phyloP scores from a whole-genome alignment of 1,284 basidiomycete species.

The Cutaneotrichosporon mucoides region DNA sequence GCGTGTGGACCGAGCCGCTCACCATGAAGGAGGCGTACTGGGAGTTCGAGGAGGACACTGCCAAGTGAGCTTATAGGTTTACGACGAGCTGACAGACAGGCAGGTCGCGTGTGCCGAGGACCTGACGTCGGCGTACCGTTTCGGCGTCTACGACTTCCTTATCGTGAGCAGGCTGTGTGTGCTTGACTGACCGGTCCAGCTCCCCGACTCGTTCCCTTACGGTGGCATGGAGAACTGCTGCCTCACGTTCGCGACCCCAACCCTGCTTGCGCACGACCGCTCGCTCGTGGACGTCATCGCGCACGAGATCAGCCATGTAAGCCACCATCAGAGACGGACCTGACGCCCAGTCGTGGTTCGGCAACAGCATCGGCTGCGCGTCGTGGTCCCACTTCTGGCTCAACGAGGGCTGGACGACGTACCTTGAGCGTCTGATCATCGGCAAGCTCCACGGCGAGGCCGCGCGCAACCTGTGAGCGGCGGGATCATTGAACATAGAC shows the following conservation, averaged over 20 bases:
- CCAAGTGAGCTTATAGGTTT: slow-evolving; percentile 54
- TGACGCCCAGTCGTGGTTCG: slow-evolving; percentile 69
- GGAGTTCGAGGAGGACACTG: slow-evolving; percentile 83
- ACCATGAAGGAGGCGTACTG: slow-evolving; percentile 72
- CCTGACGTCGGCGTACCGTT: slow-evolving; percentile 70
- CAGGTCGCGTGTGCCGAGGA: slow-evolving; percentile 66
- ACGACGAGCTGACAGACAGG: slow-evolving; percentile 1
- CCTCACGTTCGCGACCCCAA: slow-evolving; percentile 81
- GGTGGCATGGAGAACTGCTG: slow-evolving; percentile 66
- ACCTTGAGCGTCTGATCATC: slow-evolving; percentile 75
- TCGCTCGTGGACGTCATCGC: slow-evolving; percentile 82
- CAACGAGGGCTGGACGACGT: slow-evolving; percentile 91
- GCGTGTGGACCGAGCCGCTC: slow-evolving; percentile 86
- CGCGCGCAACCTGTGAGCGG: slow-evolving; percentile 62
- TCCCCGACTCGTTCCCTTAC: slow-evolving; percentile 91
- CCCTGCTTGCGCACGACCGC: slow-evolving; percentile 75
- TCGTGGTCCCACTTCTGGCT: slow-evolving; percentile 75
- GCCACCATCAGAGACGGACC: slow-evolving; percentile 15
- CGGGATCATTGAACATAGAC: too few species aligned
- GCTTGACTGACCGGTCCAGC: slow-evolving; percentile 14
- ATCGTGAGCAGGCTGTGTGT: slow-evolving; percentile 49
- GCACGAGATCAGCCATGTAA: slow-evolving; percentile 52
- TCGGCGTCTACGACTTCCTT: slow-evolving; percentile 85
- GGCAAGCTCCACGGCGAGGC: slow-evolving; percentile 69
- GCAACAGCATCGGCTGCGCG: slow-evolving; percentile 62